Percentiles rank a stretch among this genome's conserved stretches.
These are phyloP conservation scores for Mycocentrospora acerina DNA, from an alignment of 2,329 filamentous ascomycete genomes.

Conservation along the genomic window DNA sequence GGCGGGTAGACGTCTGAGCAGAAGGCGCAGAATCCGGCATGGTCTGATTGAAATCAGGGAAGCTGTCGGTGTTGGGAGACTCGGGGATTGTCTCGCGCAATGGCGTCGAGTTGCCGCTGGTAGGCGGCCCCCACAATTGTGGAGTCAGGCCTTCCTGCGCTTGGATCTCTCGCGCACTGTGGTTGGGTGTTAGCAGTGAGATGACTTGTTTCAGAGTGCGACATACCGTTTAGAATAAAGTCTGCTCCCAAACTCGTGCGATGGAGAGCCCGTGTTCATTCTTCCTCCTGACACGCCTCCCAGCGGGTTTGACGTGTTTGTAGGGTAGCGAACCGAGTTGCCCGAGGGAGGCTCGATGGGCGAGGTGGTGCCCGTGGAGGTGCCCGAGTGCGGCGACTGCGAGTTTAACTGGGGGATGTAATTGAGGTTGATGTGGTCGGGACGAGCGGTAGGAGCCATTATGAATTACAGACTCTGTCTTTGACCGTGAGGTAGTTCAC, in stretches of 20 bases:
- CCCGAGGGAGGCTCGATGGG: slow-evolving; percentile 72
- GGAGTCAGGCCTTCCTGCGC: slow-evolving; percentile 84
- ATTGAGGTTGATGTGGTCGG: slow-evolving; percentile 83
- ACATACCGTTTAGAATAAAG: slow-evolving; percentile 91
- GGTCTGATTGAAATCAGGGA: slow-evolving; percentile 81
- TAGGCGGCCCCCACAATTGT: slow-evolving; percentile 86
- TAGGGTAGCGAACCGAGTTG: slow-evolving; percentile 68
- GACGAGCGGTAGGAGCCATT: slow-evolving; percentile 82
- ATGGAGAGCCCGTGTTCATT: slow-evolving; percentile 92
- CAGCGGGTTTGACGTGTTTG: slow-evolving; percentile 62
- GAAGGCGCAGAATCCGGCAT: slow-evolving; percentile 61
- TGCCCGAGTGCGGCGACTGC: slow-evolving; percentile 70
- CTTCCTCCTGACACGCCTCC: slow-evolving; percentile 59
- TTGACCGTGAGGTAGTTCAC: slow-evolving; percentile 19
- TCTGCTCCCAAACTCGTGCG: slow-evolving; percentile 78
- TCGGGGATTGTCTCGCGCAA: slow-evolving; percentile 97
- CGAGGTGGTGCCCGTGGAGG: slow-evolving; percentile 77
- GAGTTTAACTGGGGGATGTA: slow-evolving; percentile 70
- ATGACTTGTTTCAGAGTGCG: slow-evolving; percentile 32
- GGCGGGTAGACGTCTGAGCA: slow-evolving; percentile 66
- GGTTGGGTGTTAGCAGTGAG: slow-evolving; percentile 31
- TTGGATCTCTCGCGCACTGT: slow-evolving; percentile 91
- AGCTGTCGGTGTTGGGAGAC: slow-evolving; percentile 87
- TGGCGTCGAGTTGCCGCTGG: slow-evolving; percentile 93
- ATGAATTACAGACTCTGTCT: slow-evolving; percentile 67